Evolutionary conservation across 768 basidiomycete genomes (phyloP), one percentile per base, ranked within the genome.

Genomic region (Termitomyces sp.): DNA sequence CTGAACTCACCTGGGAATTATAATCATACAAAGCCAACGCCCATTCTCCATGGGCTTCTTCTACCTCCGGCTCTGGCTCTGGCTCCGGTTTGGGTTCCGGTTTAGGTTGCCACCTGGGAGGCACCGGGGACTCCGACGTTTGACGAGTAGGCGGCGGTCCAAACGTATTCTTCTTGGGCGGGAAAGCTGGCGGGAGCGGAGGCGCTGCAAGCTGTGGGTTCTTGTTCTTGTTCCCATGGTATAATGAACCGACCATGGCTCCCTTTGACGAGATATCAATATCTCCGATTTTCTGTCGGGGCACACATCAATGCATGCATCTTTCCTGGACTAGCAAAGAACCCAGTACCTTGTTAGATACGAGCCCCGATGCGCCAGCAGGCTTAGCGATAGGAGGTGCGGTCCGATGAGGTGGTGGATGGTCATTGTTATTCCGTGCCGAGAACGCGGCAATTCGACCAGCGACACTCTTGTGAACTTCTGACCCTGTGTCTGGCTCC

Each of bases 21-120:
- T 88, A 92, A 58, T 88, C 89, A 64, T 91, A 92, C 68, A 89
- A 62, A 5, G 76, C 90, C 63, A 91, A 84, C 16, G 82, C 88
- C 90, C 90, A 92, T 59, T 88, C 86, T 4, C 87, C 88, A 35
- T 70, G 63, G 9, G 63, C 63, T 49, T 71, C 75, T 52, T 70
- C 69, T 52, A 70, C 67, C 55, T 71, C 71, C 28, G 71, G 68
- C 55, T 71, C 68, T 37, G 69, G 72, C 40, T 72, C 49, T 14
- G 46, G 45, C 17, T 55, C 55, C 0, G 47, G 55, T 44, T 75
- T 74, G 2, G 41, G 54, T 73, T 61, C 70, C 21, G 70, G 68
- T 56, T 71, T 68, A 32, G 69, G 71, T 37, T 72, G 71, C 6
- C 66, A 64, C 28, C 3, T 17, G 4, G 64, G 67, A 46, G 66